Evolutionary conservation across 805 yeast species (phyloP).

Genomic region (Kluyveromyces siamensis): DNA sequence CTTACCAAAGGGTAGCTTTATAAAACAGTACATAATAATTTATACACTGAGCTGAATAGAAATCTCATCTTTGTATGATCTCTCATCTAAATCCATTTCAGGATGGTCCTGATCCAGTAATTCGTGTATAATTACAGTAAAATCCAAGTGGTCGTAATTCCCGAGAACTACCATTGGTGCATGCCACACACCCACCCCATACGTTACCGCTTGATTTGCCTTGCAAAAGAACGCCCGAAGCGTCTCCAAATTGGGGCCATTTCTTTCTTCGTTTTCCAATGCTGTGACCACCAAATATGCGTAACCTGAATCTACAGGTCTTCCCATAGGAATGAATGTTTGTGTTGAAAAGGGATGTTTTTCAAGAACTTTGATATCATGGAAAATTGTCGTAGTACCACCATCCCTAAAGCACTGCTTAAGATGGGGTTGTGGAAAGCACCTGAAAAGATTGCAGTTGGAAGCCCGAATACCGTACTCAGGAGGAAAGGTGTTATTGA

Average conservation of each 20-base stretch:
- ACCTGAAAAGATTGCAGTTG: slow-evolving; percentile 76
- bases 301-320: slow-evolving; percentile 41
- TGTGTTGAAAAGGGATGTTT: slow-evolving; percentile 87
- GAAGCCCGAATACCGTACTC: slow-evolving; percentile 46
- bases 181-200: slow-evolving; percentile 78
- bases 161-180: slow-evolving; percentile 91
- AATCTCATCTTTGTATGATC: slow-evolving; percentile 38
- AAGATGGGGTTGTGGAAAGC: slow-evolving; percentile 65
- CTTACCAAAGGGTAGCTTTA: neutral
- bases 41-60: slow-evolving; percentile 2
- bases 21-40: neutral
- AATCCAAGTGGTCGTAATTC: slow-evolving; percentile 46
- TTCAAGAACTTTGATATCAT: slow-evolving; percentile 64
- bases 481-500: slow-evolving; percentile 42
- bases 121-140: slow-evolving; percentile 83
- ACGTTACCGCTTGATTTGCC: slow-evolving; percentile 86
- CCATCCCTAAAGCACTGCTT: slow-evolving; percentile 18
- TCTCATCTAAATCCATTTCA: slow-evolving; percentile 64
- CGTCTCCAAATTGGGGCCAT: slow-evolving; percentile 53
- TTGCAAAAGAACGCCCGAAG: slow-evolving; percentile 62
- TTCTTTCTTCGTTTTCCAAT: slow-evolving; percentile 33
- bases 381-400: slow-evolving; percentile 15
- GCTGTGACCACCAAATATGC: slow-evolving; percentile 84
- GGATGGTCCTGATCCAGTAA: slow-evolving; percentile 63
- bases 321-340: slow-evolving; percentile 88